These are phyloP conservation scores for Trichoderma aggressivum DNA, from an alignment of 2,329 filamentous ascomycete species.

Conservation along the genomic window DNA sequence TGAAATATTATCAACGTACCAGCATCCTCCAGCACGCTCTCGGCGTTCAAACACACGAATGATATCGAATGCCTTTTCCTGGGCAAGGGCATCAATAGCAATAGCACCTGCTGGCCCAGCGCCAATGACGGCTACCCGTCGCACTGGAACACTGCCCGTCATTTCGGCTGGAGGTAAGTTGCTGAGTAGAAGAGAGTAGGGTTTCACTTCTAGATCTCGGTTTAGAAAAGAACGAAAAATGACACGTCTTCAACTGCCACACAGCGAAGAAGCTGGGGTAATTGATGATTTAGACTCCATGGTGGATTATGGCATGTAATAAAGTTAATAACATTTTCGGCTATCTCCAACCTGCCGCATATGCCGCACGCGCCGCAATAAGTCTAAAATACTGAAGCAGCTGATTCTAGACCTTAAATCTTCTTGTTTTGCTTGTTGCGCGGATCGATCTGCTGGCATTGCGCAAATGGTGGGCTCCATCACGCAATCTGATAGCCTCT, in stretches of 20 bases:
- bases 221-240: not conserved
- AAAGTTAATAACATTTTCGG: not conserved
- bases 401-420: not conserved
- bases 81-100: constrained; percentile 55
- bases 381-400: not conserved
- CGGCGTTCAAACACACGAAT: constrained; percentile 62
- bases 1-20: constrained; percentile 39
- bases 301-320: not conserved
- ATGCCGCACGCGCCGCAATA: not conserved
- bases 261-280: not conserved
- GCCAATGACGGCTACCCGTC: constrained; percentile 56
- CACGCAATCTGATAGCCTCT: not conserved
- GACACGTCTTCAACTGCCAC: not conserved
- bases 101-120: constrained; percentile 60
- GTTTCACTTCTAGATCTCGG: not conserved
- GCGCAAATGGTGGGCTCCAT: not conserved
- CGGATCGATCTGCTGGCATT: not conserved
- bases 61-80: constrained; percentile 56
- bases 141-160: constrained; percentile 23
- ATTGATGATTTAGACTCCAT: not conserved
- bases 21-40: constrained; percentile 58
- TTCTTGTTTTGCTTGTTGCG: not conserved
- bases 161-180: not conserved
- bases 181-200: not conserved
- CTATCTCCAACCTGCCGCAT: not conserved